A percentile compares a stretch with the other conserved stretches of the same genome.
Conservation (phyloP, 768 basidiomycete species). For the Amanita exitialis region DNA sequence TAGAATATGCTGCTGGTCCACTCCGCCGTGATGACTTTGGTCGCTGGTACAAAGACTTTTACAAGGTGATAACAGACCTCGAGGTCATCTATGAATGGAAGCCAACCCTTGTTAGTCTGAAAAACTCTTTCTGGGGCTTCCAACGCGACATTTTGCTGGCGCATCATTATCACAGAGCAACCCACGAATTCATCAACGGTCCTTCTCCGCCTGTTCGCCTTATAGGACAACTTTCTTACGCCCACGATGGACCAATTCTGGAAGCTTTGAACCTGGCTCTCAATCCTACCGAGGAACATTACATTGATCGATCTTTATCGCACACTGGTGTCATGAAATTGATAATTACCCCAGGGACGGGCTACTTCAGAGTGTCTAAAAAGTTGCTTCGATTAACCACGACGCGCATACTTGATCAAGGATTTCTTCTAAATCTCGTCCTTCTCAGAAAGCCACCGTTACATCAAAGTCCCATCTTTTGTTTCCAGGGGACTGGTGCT, state of each 20-base stretch:
- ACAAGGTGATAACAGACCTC: conserved; percentile 89
- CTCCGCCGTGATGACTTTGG: conserved; percentile 67
- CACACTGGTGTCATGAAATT: conserved; percentile 80
- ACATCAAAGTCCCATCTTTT: conserved; percentile 89
- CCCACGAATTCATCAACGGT: conserved; percentile 34
- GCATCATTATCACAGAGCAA: conserved; percentile 77
- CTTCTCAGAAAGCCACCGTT: conserved; percentile 86
- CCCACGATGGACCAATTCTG: conserved; percentile 91
- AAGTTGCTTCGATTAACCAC: conserved; percentile 85
- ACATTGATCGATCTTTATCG: conserved; percentile 89
- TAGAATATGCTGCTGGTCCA: conserved; percentile 76
- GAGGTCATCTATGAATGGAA: conserved; percentile 87
- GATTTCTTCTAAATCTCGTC: conserved; percentile 82
- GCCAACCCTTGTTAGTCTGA: conserved; percentile 75
- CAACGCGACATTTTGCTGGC: conserved; percentile 86
- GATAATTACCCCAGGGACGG: conserved; percentile 88
- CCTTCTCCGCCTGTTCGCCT: conserved; percentile 51
- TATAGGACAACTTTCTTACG: conserved; percentile 71
- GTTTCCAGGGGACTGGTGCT: conserved; percentile 66
- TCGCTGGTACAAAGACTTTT: conserved; percentile 89
- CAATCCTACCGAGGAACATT: conserved; percentile 89
- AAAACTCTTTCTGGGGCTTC: conserved; percentile 84
- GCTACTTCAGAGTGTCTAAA: conserved; percentile 89
- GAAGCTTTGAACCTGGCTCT: conserved; percentile 91
- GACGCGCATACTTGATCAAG: conserved; percentile 88